Evolutionary conservation across 352 stramenopile genomes (phyloP).

Genomic region (Globisporangium okanoganense): DNA sequence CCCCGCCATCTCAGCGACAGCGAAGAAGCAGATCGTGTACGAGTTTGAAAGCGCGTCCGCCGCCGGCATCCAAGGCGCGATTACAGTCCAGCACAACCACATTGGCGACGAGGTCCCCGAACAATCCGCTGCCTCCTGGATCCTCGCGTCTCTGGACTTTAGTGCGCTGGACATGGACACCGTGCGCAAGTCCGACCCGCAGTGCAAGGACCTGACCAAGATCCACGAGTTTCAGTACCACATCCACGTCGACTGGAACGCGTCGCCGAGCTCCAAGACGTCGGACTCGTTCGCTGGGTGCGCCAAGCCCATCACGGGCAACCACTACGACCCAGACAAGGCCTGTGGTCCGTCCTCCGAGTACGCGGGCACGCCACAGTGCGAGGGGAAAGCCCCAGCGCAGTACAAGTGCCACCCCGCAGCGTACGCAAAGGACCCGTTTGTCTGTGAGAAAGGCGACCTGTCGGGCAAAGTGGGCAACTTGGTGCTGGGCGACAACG

Average conservation of each 20-base stretch:
- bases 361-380: constrained; percentile 19
- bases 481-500: constrained; percentile 17
- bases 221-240: constrained; percentile 28
- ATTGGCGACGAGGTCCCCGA: neutral
- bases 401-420: constrained; percentile 32
- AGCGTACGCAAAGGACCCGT: constrained; percentile 24
- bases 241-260: constrained; percentile 41
- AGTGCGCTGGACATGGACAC: constrained; percentile 1
- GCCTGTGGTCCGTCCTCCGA: constrained; percentile 43
- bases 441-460: constrained; percentile 39
- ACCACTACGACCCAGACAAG: constrained; percentile 41
- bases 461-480: constrained; percentile 42
- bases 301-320: constrained; percentile 22
- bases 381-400: constrained; percentile 7
- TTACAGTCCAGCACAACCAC: constrained; percentile 10
- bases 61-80: constrained; percentile 16
- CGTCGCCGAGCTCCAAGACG: constrained; percentile 10
- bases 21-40: constrained; percentile 17
- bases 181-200: constrained; percentile 15
- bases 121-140: neutral
- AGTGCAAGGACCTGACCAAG: constrained; percentile 7
- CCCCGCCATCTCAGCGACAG: neutral
- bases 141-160: constrained; percentile 18
- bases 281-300: constrained; percentile 32
- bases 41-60: constrained; percentile 8